Percentiles rank a stretch among this genome's conserved stretches.
phyloP scores from a whole-genome alignment of 108 stramenopile genomes.

The Skeletonema tropicum region DNA sequence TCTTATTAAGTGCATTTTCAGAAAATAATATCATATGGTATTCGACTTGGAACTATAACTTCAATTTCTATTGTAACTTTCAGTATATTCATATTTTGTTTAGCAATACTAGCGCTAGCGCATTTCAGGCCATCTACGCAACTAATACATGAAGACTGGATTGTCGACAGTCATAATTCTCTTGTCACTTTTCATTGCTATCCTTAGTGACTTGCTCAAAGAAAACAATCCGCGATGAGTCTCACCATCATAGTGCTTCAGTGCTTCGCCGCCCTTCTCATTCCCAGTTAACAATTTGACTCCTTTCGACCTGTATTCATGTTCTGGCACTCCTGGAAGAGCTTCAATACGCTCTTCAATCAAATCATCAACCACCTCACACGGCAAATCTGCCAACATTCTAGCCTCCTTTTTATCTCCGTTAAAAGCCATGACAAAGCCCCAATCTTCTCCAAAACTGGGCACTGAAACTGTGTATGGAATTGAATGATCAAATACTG shows the following conservation, averaged over 20 bases:
- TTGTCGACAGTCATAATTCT: constrained; percentile 90
- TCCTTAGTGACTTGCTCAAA: constrained; percentile 80
- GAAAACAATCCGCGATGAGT: constrained; percentile 80
- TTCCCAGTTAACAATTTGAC: constrained; percentile 15
- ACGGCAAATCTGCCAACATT: constrained; percentile 13
- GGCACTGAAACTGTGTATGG: constrained; percentile 82
- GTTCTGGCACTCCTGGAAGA: constrained; percentile 42
- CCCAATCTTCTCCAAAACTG: constrained; percentile 91
- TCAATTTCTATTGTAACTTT: no score
- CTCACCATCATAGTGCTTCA: constrained; percentile 84
- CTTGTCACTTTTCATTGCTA: constrained; percentile 65
- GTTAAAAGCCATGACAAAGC: constrained; percentile 86
- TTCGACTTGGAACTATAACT: not conserved
- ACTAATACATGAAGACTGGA: constrained; percentile 90
- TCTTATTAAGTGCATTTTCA: no score
- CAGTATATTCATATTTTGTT: not conserved
- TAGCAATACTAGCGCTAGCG: not conserved
- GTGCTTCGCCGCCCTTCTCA: constrained; percentile 47
- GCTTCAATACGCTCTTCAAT: constrained; percentile 50
- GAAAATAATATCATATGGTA: no score
- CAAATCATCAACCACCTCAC: constrained; percentile 46
- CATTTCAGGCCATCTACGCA: not conserved
- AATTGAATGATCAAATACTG: constrained; percentile 78
- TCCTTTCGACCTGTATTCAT: constrained; percentile 25
- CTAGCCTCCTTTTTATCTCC: constrained; percentile 15